Evolutionary conservation across 2,329 filamentous ascomycete genomes (phyloP).

Genomic region (Amauroascus verrucosus): DNA sequence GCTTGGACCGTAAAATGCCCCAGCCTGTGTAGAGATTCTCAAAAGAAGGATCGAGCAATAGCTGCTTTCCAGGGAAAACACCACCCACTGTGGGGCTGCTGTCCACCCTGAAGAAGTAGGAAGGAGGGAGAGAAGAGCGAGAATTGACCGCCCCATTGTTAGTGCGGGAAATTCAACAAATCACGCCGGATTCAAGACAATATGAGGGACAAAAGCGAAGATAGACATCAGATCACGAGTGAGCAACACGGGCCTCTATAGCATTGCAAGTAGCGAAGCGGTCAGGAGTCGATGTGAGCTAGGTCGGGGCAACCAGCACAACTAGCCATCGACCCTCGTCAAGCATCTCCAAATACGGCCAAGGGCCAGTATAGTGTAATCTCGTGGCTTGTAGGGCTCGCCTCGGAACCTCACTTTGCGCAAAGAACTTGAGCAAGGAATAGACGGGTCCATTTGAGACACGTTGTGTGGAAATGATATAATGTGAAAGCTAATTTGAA

Average conservation of each 20-base stretch:
- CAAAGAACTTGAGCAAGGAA: neutral
- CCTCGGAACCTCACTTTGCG: neutral
- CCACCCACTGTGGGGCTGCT: neutral
- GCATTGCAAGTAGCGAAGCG: neutral
- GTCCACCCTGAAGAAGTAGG: neutral
- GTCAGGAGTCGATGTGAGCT: neutral
- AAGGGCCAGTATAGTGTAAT: neutral
- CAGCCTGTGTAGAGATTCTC: neutral
- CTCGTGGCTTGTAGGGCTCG: neutral
- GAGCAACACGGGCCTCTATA: neutral
- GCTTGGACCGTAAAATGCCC: neutral
- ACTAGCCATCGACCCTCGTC: neutral
- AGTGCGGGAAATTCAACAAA: neutral
- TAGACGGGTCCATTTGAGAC: neutral
- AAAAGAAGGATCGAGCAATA: neutral
- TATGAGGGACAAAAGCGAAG: neutral
- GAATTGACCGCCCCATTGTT: neutral
- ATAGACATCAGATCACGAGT: neutral
- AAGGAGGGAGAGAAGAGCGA: neutral
- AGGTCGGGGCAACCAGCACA: neutral
- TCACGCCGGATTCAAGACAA: neutral
- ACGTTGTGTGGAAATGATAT: too few relatives aligned
- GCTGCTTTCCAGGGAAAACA: neutral
- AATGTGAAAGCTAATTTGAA: too few relatives aligned
- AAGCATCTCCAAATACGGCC: neutral